These are phyloP conservation scores for Sporisorium graminicola DNA, from an alignment of 1,284 basidiomycete species.

Conservation along the genomic window DNA sequence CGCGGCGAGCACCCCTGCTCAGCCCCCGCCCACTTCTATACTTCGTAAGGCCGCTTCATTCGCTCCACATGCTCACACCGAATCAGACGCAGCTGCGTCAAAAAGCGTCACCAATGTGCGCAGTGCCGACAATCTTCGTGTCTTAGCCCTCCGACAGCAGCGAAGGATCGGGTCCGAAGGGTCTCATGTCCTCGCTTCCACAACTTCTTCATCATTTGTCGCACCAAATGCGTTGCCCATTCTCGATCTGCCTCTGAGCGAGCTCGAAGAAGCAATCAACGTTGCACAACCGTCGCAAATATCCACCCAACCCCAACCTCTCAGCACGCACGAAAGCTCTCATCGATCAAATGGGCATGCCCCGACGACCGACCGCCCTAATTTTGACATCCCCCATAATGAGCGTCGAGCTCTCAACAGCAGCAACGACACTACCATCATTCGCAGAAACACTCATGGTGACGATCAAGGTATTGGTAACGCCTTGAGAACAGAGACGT, in stretches of 20 bases:
- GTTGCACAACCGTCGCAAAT: slow-evolving; percentile 1
- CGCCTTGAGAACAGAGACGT: slow-evolving; percentile 5
- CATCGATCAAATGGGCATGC: background rate
- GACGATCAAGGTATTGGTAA: background rate
- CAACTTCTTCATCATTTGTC: background rate
- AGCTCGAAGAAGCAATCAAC: slow-evolving; percentile 33
- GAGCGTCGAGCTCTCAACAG: slow-evolving; percentile 18
- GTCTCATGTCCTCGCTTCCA: slow-evolving; percentile 10
- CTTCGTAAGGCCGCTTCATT: slow-evolving; percentile 4
- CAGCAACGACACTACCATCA: slow-evolving; percentile 42
- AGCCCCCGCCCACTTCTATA: slow-evolving; percentile 25
- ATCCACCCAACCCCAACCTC: background rate
- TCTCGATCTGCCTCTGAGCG: slow-evolving; percentile 36
- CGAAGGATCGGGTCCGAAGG: slow-evolving; percentile 35
- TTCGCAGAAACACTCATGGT: slow-evolving; percentile 8
- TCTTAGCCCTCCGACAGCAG: slow-evolving; percentile 29
- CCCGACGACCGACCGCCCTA: background rate
- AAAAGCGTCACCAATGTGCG: slow-evolving; percentile 21
- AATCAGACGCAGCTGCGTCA: background rate
- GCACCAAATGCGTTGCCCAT: slow-evolving; percentile 15
- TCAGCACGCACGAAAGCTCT: background rate
- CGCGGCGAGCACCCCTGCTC: background rate
- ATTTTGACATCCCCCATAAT: background rate
- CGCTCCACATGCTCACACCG: background rate
- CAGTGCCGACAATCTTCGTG: slow-evolving; percentile 43